Evolutionary conservation across 768 basidiomycete species (phyloP), one percentile per base, ranked within the genome.

Genomic region (Collybia sp.): DNA sequence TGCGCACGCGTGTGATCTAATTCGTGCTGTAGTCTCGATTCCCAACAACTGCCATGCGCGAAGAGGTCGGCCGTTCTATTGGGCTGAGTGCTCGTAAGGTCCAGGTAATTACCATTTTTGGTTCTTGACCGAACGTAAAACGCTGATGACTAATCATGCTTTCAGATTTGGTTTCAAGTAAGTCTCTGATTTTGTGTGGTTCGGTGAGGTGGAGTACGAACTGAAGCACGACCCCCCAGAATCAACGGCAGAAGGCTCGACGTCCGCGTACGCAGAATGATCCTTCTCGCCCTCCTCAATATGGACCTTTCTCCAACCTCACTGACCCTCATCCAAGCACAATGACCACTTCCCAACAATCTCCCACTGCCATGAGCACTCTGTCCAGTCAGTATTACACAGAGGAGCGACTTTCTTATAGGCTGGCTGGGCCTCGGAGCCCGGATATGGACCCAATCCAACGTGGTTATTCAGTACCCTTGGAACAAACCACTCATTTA

Each of bases 61-160:
- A 93, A 65, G 86, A 91, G 52, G 89, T 93, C 19, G 90, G 91
- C 6, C 80, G 85, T 17, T 75, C 85, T 31, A 93, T 93, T 53
- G 90, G 89, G n/a, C 67, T 93, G 58, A 91, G 88, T 60, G 88
- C 89, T 40, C 79, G 90, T 34, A 90, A 93, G 70, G 90, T 93
- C 2, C 90, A 93, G 80, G 89, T 87, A 56, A 59, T 84, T 25
- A 25, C 25, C 25, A 25, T 25, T 25, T 25, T 25, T 25, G 25
- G 25, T 8, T 25, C 4, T 4, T 25, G 25, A 25, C 73, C 4
- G 6, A 37, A 40, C 31, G 19, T 40, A 18, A 6, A 47, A 38
- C 56, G 54, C 56, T 53, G 49, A 2, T 48, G 43, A 10, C 47
- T 55, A 13, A 57, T 40, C 10, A n/a, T n/a, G 20, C 37, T 52